Evolutionary conservation across 208 protist genomes (phyloP).

Genomic region (Trypanosoma melophagium): DNA sequence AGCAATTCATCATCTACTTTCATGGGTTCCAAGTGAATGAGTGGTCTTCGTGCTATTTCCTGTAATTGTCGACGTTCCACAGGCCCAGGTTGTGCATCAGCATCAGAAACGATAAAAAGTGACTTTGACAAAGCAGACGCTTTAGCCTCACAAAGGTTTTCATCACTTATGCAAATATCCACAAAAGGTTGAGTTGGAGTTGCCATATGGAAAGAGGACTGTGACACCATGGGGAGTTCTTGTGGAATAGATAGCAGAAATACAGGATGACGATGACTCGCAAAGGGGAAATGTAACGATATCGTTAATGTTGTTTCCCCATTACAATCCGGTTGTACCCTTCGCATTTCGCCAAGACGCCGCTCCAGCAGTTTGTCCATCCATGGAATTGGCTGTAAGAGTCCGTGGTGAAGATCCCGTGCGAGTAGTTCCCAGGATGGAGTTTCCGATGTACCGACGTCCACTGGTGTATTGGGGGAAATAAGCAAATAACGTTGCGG

Average conservation of each 20-base stretch:
- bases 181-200: constrained; percentile 36
- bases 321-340: background rate
- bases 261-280: constrained; percentile 29
- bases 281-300: constrained; percentile 44
- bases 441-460: background rate
- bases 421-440: constrained; percentile 23
- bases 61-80: constrained; percentile 65
- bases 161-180: constrained; percentile 50
- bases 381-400: constrained; percentile 65
- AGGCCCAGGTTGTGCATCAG: constrained; percentile 51
- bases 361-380: constrained; percentile 69
- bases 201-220: constrained; percentile 13
- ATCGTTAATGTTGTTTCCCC: constrained; percentile 12
- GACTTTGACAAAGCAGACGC: constrained; percentile 59
- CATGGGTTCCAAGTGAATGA: constrained; percentile 58
- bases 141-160: constrained; percentile 71
- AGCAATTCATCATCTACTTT: constrained; percentile 86
- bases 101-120: constrained; percentile 52
- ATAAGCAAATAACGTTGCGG: constrained; percentile 31
- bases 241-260: constrained; percentile 22
- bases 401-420: constrained; percentile 34
- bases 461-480: too few relatives aligned
- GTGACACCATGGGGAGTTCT: background rate
- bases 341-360: constrained; percentile 33
- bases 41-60: constrained; percentile 48